Evolutionary conservation across 345 rosid species (phyloP), one percentile per base, ranked within the genome.

Genomic region (Gossypium longicalyx): DNA sequence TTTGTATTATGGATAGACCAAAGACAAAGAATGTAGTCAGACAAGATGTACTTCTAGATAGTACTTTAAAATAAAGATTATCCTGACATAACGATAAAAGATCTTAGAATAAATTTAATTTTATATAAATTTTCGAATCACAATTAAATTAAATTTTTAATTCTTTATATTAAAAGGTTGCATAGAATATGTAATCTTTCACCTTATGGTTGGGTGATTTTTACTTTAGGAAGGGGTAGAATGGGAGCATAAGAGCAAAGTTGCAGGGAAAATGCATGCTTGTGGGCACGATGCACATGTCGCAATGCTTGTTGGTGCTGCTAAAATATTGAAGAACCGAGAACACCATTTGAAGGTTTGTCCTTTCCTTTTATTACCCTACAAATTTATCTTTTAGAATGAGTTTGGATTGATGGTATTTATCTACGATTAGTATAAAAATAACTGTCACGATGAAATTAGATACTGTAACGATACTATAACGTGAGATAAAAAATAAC

Each of bases 291-390:
- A 87, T 71, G 91, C 84, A 0, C 91, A 84, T 44, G 85, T 82
- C 1, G 73, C 91, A 9, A 87, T 87, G 89, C 87, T 87, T 12
- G 85, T 85, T 56, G 91, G 91, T 9, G 92, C 92, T 53, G 94
- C 94, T 23, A 86, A 85, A 80, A 78, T 88, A 64, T 77, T 90
- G 72, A 85, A 84, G 77, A 77, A 82, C 75, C 49, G 65, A 13
- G 53, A 65, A 45, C 77, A 75, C 56, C 77, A 22, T 41, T 57
- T 80, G 72, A 77, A 74, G 58, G 80, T 85, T 73, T 60, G 68
- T 2, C 25, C 16, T 9, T 51, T 34, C 16, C 9, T 1, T 20
- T 22, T 20, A 34, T 20, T 2, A 20, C 4, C 5, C 29, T 34
- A 34, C 7, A 34, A 34, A 5, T 34, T 34, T 34, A 34, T 34